Conservation (phyloP, 129 eudicot genomes). For the Arctium minus region DNA sequence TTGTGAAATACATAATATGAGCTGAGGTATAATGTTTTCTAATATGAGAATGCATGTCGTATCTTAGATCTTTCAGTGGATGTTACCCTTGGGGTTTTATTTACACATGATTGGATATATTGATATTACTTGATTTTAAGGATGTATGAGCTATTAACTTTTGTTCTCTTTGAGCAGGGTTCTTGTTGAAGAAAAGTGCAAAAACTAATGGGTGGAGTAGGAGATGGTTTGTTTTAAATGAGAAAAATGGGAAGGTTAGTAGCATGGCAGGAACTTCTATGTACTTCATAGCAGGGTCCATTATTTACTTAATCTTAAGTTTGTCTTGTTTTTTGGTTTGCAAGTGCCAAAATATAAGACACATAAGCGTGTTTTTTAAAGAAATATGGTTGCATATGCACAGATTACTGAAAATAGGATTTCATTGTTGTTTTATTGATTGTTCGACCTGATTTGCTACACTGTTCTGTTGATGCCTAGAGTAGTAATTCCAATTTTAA, state of each 20-base stretch:
- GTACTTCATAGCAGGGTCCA: not conserved
- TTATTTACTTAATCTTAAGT: not conserved
- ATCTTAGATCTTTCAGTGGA: not conserved
- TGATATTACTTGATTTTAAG: not conserved
- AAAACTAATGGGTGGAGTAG: conserved; percentile 91
- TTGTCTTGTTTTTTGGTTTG: not conserved
- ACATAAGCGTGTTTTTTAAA: not conserved
- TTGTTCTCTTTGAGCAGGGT: conserved; percentile 48
- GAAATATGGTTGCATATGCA: not conserved
- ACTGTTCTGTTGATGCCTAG: not conserved
- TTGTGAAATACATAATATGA: not conserved
- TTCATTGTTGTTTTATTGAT: not conserved
- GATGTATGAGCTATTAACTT: conserved; percentile 2
- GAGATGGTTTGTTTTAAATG: conserved; percentile 96
- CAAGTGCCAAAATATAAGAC: not conserved
- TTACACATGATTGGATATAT: not conserved
- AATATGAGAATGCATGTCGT: not conserved
- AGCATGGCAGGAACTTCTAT: not conserved
- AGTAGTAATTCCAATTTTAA: not conserved
- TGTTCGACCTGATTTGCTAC: not conserved
- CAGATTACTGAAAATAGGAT: not conserved
- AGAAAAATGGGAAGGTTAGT: conserved; percentile 96
- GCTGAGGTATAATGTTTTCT: not conserved
- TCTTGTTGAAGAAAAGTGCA: conserved; percentile 80
- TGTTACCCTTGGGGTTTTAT: not conserved